Conservation (phyloP, 257 asterid species). For the Solanum acaule region DNA sequence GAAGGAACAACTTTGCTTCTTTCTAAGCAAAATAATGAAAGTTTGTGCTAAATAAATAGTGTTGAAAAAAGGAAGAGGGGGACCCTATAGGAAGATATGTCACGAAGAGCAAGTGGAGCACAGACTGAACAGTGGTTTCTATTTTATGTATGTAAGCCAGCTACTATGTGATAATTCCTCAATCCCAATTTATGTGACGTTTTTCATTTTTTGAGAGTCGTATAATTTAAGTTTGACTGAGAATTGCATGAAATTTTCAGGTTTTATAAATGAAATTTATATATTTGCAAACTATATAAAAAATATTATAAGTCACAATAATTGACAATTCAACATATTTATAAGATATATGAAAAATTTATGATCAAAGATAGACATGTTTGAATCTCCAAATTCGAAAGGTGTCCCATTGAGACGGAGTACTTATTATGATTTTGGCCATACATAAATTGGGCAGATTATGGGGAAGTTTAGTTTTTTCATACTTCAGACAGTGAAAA, state of each 20-base stretch:
- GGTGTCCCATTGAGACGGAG: too few species aligned
- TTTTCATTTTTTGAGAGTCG: too few species aligned
- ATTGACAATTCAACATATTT: too few species aligned
- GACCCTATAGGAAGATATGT: background rate
- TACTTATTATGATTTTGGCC: background rate
- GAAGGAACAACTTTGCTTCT: background rate
- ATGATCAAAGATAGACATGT: too few species aligned
- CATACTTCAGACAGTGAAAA: background rate
- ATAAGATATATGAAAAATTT: too few species aligned
- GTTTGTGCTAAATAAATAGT: background rate
- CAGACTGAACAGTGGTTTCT: background rate
- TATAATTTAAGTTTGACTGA: too few species aligned
- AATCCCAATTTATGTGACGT: too few species aligned
- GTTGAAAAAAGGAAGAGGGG: background rate
- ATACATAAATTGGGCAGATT: background rate
- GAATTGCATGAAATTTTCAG: too few species aligned
- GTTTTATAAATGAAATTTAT: too few species aligned
- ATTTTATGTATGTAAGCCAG: background rate
- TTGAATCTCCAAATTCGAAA: too few species aligned
- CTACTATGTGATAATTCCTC: background rate
- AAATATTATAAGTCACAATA: too few species aligned
- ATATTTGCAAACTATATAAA: too few species aligned
- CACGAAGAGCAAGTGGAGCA: background rate
- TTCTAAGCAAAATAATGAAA: background rate
- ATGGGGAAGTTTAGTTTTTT: background rate